A percentile compares a stretch with the other conserved stretches of the same genome.
These are phyloP conservation scores for Zygotorulaspora florentina DNA, from an alignment of 805 yeast species.

Conservation along the genomic window DNA sequence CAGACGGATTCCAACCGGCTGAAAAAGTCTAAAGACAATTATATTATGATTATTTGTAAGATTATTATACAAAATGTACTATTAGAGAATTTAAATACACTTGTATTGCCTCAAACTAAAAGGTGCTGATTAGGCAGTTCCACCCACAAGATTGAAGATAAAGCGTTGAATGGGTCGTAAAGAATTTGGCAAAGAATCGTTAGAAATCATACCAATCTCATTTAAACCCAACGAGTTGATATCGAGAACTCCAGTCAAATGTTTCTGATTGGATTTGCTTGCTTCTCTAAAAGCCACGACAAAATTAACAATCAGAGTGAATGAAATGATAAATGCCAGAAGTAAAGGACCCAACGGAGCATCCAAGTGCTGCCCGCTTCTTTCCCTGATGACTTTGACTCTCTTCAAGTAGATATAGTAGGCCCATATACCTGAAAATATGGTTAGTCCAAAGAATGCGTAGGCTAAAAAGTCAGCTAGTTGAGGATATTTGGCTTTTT, in stretches of 20 bases:
- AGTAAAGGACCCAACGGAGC: slow-evolving; percentile 86
- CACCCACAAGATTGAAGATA: slow-evolving; percentile 36
- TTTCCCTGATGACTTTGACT: slow-evolving; percentile 64
- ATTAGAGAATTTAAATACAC: not conserved
- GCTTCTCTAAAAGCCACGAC: slow-evolving; percentile 54
- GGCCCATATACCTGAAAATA: slow-evolving; percentile 88
- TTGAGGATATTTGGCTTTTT: slow-evolving; percentile 56
- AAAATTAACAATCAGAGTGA: slow-evolving; percentile 69
- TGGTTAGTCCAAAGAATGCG: slow-evolving; percentile 70
- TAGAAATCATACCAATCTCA: slow-evolving; percentile 17
- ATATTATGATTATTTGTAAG: too few species aligned
- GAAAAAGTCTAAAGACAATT: too few species aligned
- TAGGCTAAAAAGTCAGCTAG: slow-evolving; percentile 72
- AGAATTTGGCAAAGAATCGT: slow-evolving; percentile 15
- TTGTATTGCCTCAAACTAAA: not conserved
- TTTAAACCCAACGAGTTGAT: not conserved
- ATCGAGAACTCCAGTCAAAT: slow-evolving; percentile 7
- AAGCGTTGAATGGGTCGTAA: slow-evolving; percentile 31
- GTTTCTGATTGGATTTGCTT: slow-evolving; percentile 17
- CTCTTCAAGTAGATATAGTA: slow-evolving; percentile 71
- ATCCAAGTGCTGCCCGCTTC: slow-evolving; percentile 86
- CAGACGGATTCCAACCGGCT: not conserved
- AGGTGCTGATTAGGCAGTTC: slow-evolving; percentile 9
- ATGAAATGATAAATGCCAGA: slow-evolving; percentile 62
- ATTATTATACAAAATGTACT: not conserved